Percentiles rank a stretch among this genome's conserved stretches.
phyloP scores from a whole-genome alignment of 345 rosid genomes.

The Microthlaspi erraticum region DNA sequence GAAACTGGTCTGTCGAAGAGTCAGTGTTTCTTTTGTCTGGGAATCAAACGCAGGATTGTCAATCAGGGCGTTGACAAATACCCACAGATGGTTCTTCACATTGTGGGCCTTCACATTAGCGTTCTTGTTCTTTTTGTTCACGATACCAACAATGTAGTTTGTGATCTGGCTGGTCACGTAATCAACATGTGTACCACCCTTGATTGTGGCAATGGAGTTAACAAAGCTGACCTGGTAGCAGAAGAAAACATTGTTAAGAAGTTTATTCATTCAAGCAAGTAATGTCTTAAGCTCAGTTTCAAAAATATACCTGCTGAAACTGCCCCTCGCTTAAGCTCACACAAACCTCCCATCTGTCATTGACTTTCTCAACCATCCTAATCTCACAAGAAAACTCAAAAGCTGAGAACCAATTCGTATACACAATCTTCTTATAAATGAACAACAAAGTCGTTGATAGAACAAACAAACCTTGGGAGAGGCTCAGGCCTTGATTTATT shows the following conservation, averaged over 20 bases:
- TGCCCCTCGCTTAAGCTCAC: constrained; percentile 89
- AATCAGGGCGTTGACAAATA: constrained; percentile 93
- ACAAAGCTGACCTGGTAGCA: constrained; percentile 88
- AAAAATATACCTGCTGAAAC: constrained; percentile 80
- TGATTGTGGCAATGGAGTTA: constrained; percentile 82
- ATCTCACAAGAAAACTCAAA: constrained; percentile 11
- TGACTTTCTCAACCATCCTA: constrained; percentile 75
- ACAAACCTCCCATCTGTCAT: constrained; percentile 91
- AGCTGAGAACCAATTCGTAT: constrained; percentile 19
- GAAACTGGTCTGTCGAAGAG: constrained; percentile 93
- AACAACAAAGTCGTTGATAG: background rate
- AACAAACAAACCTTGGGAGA: constrained; percentile 68
- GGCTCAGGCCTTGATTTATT: constrained; percentile 46
- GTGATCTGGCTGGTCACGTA: constrained; percentile 87
- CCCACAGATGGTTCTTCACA: constrained; percentile 93
- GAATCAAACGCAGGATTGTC: constrained; percentile 99
- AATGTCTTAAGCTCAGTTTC: background rate
- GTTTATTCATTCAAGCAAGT: background rate
- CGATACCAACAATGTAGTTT: constrained; percentile 66
- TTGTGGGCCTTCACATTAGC: constrained; percentile 80
- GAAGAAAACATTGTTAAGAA: constrained; percentile 10
- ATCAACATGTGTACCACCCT: constrained; percentile 99
- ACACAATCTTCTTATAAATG: background rate
- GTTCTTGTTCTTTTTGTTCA: constrained; percentile 86
- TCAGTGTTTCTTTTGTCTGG: constrained; percentile 97